Conservation (phyloP, 192 early-diverging fungal genomes). For the Backusella morwellensis region DNA sequence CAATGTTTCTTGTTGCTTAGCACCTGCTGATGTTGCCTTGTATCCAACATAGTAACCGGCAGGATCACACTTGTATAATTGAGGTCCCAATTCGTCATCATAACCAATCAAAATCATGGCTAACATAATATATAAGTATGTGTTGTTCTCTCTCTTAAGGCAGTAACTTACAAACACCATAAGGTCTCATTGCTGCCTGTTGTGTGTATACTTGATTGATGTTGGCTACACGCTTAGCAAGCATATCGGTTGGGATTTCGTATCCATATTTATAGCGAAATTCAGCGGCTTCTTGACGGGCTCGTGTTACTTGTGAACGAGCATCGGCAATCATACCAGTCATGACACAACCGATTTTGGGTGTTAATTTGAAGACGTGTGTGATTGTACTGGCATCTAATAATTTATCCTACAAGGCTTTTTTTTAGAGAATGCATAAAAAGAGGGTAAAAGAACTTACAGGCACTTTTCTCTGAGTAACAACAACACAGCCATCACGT, state of each 20-base stretch:
- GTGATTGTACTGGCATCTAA: conserved; percentile 92
- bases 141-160: no score
- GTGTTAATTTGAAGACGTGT: conserved; percentile 91
- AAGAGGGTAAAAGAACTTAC: conserved; percentile 31
- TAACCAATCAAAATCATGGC: conserved; percentile 97
- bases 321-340: conserved; percentile 96
- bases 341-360: conserved; percentile 96
- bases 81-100: conserved; percentile 95
- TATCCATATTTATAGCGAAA: conserved; percentile 99
- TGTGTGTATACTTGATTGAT: conserved; percentile 99
- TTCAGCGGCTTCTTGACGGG: conserved; percentile 95
- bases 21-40: conserved; percentile 92
- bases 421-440: neutral
- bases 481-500: conserved; percentile 91
- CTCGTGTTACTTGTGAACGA: conserved; percentile 88
- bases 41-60: conserved; percentile 98
- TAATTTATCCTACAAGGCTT: conserved; percentile 79
- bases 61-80: conserved; percentile 97
- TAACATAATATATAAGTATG: conserved; percentile 23
- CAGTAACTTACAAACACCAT: conserved; percentile 83
- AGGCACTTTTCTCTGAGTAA: conserved; percentile 97
- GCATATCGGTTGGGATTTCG: conserved; percentile 93
- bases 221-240: conserved; percentile 97
- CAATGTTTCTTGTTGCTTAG: conserved; percentile 93
- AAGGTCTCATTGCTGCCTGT: conserved; percentile 96